phyloP scores from a whole-genome alignment of 495 filamentous ascomycete species.

The Talaromyces wortmannii region DNA sequence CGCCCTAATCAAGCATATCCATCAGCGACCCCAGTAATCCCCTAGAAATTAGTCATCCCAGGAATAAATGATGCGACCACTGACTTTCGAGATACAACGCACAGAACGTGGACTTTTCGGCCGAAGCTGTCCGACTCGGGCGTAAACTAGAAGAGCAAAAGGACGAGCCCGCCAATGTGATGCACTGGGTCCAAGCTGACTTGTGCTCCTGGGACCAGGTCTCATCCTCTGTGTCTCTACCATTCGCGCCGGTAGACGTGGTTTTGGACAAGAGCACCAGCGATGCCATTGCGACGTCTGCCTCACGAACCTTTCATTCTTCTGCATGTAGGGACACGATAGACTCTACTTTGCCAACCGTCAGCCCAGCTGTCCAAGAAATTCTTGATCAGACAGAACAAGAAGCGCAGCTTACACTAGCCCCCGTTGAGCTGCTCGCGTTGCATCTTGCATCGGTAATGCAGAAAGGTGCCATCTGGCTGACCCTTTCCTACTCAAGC shows the following conservation, averaged over 20 bases:
- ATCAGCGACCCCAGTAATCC: neutral
- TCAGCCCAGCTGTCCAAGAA: constrained; percentile 19
- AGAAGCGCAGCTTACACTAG: constrained; percentile 7
- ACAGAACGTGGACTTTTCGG: constrained; percentile 38
- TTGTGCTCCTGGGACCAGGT: constrained; percentile 29
- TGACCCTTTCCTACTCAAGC: constrained; percentile 30
- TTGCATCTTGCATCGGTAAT: constrained; percentile 30
- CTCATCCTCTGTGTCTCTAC: constrained; percentile 7
- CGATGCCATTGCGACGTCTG: constrained; percentile 32
- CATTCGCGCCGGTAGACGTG: constrained; percentile 28
- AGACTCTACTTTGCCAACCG: neutral
- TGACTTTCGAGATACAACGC: no score
- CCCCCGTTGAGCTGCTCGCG: constrained; percentile 29
- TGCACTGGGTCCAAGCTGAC: constrained; percentile 30
- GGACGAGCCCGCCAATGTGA: constrained; percentile 11
- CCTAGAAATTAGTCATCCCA: neutral
- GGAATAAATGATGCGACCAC: no score
- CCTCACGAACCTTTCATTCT: constrained; percentile 8
- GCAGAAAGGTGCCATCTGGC: constrained; percentile 22
- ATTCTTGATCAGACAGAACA: constrained; percentile 2
- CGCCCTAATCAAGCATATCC: neutral
- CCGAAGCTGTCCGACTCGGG: constrained; percentile 33
- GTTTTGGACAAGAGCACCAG: constrained; percentile 38
- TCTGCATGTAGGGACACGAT: neutral
- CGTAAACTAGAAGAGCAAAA: constrained; percentile 15